phyloP scores from a whole-genome alignment of 805 yeast species.

The Kazachstania martiniae region DNA sequence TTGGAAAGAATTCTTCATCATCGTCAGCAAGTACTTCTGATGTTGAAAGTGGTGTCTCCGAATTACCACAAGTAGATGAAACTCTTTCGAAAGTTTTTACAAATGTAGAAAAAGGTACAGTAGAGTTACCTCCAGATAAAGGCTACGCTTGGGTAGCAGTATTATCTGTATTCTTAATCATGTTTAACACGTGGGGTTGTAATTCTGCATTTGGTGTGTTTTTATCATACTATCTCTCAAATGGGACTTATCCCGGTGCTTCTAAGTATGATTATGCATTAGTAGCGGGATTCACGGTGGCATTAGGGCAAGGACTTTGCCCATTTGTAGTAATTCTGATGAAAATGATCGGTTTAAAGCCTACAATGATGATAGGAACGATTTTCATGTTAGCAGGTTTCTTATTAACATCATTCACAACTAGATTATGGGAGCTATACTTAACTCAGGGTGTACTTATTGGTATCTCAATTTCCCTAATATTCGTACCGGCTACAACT shows the following conservation, averaged over 20 bases:
- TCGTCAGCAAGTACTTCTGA: no score
- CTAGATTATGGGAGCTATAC: conserved; percentile 52
- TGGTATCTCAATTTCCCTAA: conserved; percentile 41
- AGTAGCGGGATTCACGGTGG: conserved; percentile 56
- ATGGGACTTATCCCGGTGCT: conserved; percentile 43
- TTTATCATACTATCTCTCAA: conserved; percentile 43
- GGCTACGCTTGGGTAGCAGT: conserved; percentile 63
- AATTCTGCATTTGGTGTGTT: conserved; percentile 56
- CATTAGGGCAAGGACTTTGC: conserved; percentile 43
- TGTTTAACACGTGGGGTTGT: conserved; percentile 64
- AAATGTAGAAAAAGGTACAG: conserved; percentile 25
- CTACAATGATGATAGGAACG: conserved; percentile 40
- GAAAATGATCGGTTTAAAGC: conserved; percentile 39
- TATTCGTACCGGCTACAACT: conserved; percentile 48
- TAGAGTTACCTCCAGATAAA: conserved; percentile 44
- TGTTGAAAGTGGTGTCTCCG: no score
- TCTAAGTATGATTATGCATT: conserved; percentile 49
- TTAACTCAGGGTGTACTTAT: conserved; percentile 57
- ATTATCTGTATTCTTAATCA: conserved; percentile 37
- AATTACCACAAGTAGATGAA: conserved; percentile 1
- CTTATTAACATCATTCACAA: conserved; percentile 50
- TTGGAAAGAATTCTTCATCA: neutral
- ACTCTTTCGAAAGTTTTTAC: conserved; percentile 27
- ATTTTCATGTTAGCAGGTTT: conserved; percentile 42
- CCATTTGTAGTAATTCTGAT: conserved; percentile 44